Evolutionary conservation across 2,329 filamentous ascomycete genomes (phyloP).

Genomic region (Emergomyces pasteurianus): DNA sequence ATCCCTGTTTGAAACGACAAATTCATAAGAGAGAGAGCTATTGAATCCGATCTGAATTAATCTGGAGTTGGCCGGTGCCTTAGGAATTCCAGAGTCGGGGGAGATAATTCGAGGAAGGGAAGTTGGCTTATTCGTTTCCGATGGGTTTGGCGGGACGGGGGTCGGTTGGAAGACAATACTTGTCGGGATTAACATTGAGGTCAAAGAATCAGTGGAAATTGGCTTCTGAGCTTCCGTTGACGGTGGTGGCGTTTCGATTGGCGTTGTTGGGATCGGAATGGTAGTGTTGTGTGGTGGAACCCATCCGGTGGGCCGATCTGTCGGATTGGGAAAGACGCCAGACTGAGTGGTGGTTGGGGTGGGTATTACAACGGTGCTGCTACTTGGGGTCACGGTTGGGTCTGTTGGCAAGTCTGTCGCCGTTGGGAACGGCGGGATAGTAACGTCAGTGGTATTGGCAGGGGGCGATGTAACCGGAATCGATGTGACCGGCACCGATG

Average conservation of each 20-base stretch:
- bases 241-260: not conserved
- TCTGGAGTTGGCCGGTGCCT: conserved; percentile 51
- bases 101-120: conserved; percentile 62
- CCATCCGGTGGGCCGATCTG: conserved; percentile 10
- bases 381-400: not conserved
- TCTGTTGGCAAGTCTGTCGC: too few species aligned
- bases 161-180: conserved; percentile 14
- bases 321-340: conserved; percentile 11
- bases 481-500: not conserved
- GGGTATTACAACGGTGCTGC: not conserved
- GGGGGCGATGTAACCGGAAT: not conserved
- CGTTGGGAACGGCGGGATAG: not conserved
- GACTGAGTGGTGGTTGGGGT: conserved; percentile 11
- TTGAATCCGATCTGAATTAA: conserved; percentile 78
- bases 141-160: conserved; percentile 18
- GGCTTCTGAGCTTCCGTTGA: not conserved
- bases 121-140: conserved; percentile 22
- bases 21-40: conserved; percentile 68
- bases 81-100: conserved; percentile 48
- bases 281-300: conserved; percentile 3
- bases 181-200: conserved; percentile 9
- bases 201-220: conserved; percentile 7
- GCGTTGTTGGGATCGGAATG: not conserved
- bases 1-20: conserved; percentile 58
- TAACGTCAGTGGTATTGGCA: not conserved